Base-by-base conservation (phyloP, 192 early-diverging fungal species). In the Backusella parvicylindrica region DNA sequence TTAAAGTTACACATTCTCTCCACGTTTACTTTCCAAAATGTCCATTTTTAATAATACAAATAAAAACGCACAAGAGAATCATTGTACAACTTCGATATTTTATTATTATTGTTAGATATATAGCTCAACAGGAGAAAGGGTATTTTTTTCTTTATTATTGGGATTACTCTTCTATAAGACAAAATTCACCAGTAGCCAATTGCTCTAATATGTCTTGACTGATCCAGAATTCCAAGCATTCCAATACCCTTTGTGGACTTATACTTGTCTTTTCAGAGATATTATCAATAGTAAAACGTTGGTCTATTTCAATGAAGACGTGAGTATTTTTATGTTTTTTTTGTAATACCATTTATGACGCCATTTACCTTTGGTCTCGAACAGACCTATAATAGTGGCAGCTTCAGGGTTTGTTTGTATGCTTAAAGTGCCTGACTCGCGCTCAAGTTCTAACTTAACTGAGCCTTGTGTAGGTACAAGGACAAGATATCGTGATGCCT, bases 341-440 rank as follows among this genome's bases (percentile, higher is more conserved):
- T 30, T 26, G 15, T 6, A 5, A 11, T 33, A 43, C 15, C 13
- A 35, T n/a, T n/a, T 16, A 18, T 66, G 12, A 32, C 6, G 32
- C 8, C 18, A 38, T 28, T 33, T 77, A 77, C 75, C 65, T 77
- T 70, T 77, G n/a, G 72, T 41, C 18, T 56, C 38, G 35, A 77
- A 77, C 8, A 70, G 40, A 9, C 32, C 36, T 28, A 77, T 71
- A 12, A 77, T 28, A 23, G 60, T 6, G 21, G 75, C 75, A 23
- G 35, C 69, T 26, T 53, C 35, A 30, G 68, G 75, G 18, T 36
- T 18, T 9, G 65, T 70, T 21, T 32, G 33, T 16, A 70, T 36
- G 32, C 43, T 37, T 13, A 70, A 28, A 37, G 38, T 49, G 3
- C 43, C 12, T 23, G 47, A 33, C 43, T 77, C 31, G 13, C 71